A percentile compares a stretch with the other conserved stretches of the same genome.
phyloP scores from a whole-genome alignment of 225 moss, liverwort and hornwort genomes.

The Neckera pumila region DNA sequence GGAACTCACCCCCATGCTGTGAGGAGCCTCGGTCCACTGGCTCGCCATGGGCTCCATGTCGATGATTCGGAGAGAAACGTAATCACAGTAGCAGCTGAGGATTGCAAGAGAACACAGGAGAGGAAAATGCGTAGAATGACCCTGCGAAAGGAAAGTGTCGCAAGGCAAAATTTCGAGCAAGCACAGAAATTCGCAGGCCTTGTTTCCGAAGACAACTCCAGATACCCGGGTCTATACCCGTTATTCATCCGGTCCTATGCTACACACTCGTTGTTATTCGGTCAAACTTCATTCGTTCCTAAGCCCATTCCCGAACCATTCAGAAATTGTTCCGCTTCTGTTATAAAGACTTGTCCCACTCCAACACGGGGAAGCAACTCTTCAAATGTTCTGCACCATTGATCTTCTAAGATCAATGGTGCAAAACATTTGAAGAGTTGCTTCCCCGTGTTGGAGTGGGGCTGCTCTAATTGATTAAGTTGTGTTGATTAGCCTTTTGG shows the following conservation, averaged over 20 bases:
- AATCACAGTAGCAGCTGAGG: neutral
- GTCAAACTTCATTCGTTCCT: neutral
- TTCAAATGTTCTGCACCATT: too few species aligned
- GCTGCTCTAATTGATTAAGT: neutral
- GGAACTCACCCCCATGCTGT: conserved; percentile 64
- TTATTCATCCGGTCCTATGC: neutral
- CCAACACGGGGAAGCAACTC: too few species aligned
- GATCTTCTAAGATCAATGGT: too few species aligned
- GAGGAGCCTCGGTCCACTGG: conserved; percentile 56
- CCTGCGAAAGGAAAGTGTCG: neutral
- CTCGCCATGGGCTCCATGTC: conserved; percentile 45
- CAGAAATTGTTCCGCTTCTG: neutral
- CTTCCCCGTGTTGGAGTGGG: too few species aligned
- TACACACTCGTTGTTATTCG: too few species aligned
- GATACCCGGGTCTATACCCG: neutral
- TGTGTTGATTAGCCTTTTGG: neutral
- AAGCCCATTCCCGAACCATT: neutral
- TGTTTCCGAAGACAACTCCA: neutral
- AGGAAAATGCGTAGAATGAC: neutral
- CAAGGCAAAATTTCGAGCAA: neutral
- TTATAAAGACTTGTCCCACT: neutral
- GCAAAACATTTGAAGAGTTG: too few species aligned
- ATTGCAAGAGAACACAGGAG: neutral
- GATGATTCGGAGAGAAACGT: neutral
- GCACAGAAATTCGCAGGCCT: neutral